Conservation (phyloP, 139 green algal genomes). For the Haematococcus lacustris region DNA sequence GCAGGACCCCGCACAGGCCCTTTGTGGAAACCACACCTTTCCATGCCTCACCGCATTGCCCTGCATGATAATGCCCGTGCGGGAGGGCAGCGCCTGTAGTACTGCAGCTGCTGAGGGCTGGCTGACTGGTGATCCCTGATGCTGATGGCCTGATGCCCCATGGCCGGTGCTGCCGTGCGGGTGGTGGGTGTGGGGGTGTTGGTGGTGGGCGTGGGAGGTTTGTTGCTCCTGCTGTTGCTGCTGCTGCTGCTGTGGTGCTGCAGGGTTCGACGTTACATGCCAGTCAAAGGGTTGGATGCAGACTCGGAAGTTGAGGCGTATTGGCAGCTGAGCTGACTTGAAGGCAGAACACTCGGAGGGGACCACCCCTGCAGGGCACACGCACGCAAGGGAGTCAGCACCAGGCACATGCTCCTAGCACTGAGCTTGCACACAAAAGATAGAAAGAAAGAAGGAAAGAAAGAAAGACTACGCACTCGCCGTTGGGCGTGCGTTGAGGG, state of each 20-base stretch:
- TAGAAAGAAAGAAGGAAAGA: too few relatives aligned
- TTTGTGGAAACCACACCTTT: too few relatives aligned
- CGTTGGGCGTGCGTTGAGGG: too few relatives aligned
- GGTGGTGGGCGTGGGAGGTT: neutral
- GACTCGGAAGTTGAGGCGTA: conserved; percentile 36
- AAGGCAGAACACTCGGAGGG: conserved; percentile 80
- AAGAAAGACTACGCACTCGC: too few relatives aligned
- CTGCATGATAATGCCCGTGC: conserved; percentile 30
- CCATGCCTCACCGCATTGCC: conserved; percentile 6
- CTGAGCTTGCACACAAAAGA: too few relatives aligned
- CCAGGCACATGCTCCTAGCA: too few relatives aligned
- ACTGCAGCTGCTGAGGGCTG: conserved; percentile 1
- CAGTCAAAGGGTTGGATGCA: neutral
- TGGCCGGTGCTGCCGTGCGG: neutral
- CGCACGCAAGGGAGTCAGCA: neutral
- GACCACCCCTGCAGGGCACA: conserved; percentile 39
- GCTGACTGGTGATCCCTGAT: neutral
- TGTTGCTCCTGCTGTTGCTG: neutral
- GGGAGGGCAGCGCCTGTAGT: conserved; percentile 2
- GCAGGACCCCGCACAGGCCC: too few relatives aligned
- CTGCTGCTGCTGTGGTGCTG: neutral
- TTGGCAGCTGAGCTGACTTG: conserved; percentile 79
- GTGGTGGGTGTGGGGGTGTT: neutral
- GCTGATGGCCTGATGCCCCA: neutral
- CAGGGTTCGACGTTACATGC: neutral